Base-by-base conservation (phyloP, 78 protist species). In the Tieghemostelium lacteum region DNA sequence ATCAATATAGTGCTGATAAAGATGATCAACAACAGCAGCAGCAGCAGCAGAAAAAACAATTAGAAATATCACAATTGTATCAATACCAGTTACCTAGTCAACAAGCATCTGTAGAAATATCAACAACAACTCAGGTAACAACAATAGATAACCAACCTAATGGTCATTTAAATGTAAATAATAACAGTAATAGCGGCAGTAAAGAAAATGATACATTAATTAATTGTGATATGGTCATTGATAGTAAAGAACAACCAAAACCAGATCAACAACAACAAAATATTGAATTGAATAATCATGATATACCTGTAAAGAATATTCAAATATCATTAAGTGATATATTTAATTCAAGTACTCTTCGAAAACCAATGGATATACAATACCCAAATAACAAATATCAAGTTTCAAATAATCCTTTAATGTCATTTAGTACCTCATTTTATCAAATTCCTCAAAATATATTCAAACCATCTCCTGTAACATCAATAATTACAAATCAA, bases 371-470 rank as follows among this genome's bases (percentile, higher is more conserved):
- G 2, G 37, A n/a, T 22, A 36, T 50, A 70, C 31, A 64, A 36
- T 64, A 31, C 22, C 28, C 29, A 29, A n/a, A 70, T 49, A 58
- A 40, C 40, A 66, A 70, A 70, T 70, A 70, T 70, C 31, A 36
- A 1, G 49, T 26, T 29, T 70, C 76, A 70, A 28, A 42, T 19
- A 70, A 70, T 50, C 76, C 76, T 16, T 31, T 50, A 8, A 17
- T 70, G 19, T 50, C 76, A 17, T 50, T 36, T 6, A 19, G 28
- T 22, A 54, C 49, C 19, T 70, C 76, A 42, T 70, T 70, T 50
- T 70, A 70, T 50, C n/a, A 50, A 50, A 70, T 70, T 31, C 76
- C 76, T 1, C 63, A 70, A 31, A 50, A 70, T 31, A 49, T 70
- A 70, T 70, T 70, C 31, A 31, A 58, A 31, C 16, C 33, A 0